phyloP scores from a whole-genome alignment of 2,329 filamentous ascomycete species.

The Xylogone sp. region DNA sequence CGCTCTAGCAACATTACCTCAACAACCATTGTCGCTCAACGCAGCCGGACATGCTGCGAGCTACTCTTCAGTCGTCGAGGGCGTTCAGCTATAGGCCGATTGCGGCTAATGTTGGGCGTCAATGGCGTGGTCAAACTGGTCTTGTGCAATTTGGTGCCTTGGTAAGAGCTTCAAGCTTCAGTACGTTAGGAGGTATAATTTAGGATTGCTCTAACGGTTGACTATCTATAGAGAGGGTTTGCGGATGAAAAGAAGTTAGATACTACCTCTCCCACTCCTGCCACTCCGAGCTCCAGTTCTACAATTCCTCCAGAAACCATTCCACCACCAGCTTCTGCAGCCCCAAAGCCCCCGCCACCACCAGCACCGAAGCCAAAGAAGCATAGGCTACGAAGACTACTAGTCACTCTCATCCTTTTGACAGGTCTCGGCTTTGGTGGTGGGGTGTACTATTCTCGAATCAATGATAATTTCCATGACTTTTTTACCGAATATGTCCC shows the following conservation, averaged over 20 bases:
- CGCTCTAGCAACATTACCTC: conserved; percentile 17
- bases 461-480: conserved; percentile 98
- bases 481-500: conserved; percentile 98
- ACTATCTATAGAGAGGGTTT: conserved; percentile 47
- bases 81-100: conserved; percentile 52
- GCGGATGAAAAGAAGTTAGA: conserved; percentile 50
- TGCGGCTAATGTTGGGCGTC: conserved; percentile 49
- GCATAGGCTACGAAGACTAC: conserved; percentile 52
- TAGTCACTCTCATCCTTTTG: conserved; percentile 74
- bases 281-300: conserved; percentile 34
- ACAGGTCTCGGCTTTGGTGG: conserved; percentile 77
- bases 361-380: conserved; percentile 47
- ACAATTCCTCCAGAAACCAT: conserved; percentile 45
- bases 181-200: conserved; percentile 10
- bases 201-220: conserved; percentile 12
- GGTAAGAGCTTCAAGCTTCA: conserved; percentile 27
- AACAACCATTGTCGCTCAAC: conserved; percentile 33
- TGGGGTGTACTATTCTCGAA: conserved; percentile 86
- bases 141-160: conserved; percentile 28
- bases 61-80: conserved; percentile 62
- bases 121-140: conserved; percentile 51
- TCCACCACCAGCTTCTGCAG: conserved; percentile 26
- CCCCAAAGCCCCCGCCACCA: conserved; percentile 30
- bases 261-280: conserved; percentile 28
- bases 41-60: conserved; percentile 64